Evolutionary conservation across 176 grass and related monocot species (phyloP), one percentile per base, ranked within the genome.

Genomic region (Ampelocalamus luodianensis): DNA sequence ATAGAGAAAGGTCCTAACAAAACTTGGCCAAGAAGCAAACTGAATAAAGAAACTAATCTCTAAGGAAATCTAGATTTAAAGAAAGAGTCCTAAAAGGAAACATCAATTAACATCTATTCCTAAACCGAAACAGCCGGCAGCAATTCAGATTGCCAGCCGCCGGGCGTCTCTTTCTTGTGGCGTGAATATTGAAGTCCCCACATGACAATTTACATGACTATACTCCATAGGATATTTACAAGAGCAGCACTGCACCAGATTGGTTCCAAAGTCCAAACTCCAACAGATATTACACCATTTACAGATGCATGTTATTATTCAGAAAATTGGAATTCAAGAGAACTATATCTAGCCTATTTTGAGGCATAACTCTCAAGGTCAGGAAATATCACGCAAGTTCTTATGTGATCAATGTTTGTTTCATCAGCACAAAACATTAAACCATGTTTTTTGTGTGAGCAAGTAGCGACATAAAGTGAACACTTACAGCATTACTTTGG

Each of bases 401-500:
- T 37, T 65, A 53, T 37, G 48, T 56, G 22, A 37, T 56, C 48
- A 58, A 81, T 36, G 10, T 27, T 68, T 73, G 27, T 72, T 66
- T 17, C 59, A 54, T 86, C 71, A 71, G 39, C 56, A 83, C 9
- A 74, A 74, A 81, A 55, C 6, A 58, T 29, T 1, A 26, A 50
- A 6, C 37, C 36, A 17, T 46, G 8, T 8, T 46, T 17, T 20
- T 45, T 68, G 46, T 59, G 32, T 10, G 75, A 75, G 40, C 27
- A 84, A 34, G 23, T 38, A 58, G n/a, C 6, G 13, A 77, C 72
- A 75, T 77, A 5, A 32, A 54, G 42, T 73, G 61, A 82, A 78
- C 23, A 67, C 87, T 87, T 92, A 98, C 96, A 50, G 58, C 80
- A 60, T 83, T 89, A 75, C 58, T 90, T 69, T 79, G 62, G 24